A percentile compares a stretch with the other conserved stretches of the same genome.
phyloP scores from a whole-genome alignment of 2,329 filamentous ascomycete species.

The Trichoderma koningiopsis region DNA sequence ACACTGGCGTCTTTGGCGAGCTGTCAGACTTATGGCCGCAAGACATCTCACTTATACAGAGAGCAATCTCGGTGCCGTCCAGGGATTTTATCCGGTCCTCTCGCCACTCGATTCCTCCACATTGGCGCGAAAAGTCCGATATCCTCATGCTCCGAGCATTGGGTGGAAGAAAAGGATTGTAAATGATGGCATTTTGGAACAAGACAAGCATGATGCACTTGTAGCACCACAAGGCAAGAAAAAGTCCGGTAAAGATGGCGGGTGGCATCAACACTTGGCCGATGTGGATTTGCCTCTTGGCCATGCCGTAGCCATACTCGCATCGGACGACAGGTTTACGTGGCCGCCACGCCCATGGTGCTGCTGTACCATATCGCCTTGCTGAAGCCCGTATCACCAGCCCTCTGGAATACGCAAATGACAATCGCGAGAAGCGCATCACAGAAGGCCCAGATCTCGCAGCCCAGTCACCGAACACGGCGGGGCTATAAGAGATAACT shows the following conservation, averaged over 20 bases:
- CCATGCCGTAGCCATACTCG: background rate
- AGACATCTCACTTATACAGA: constrained; percentile 55
- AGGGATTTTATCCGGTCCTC: constrained; percentile 61
- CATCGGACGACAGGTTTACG: background rate
- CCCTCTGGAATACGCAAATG: constrained; percentile 1
- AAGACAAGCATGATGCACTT: constrained; percentile 74
- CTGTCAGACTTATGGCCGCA: constrained; percentile 10
- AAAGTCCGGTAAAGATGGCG: constrained; percentile 64
- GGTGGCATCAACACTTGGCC: constrained; percentile 62
- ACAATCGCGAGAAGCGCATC: background rate
- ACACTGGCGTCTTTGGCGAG: constrained; percentile 43
- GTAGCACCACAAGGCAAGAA: constrained; percentile 65
- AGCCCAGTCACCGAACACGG: background rate
- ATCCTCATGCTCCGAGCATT: constrained; percentile 70
- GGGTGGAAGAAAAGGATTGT: constrained; percentile 75
- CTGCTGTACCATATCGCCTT: constrained; percentile 4
- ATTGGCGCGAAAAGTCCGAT: constrained; percentile 61
- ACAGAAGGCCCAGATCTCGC: constrained; percentile 17
- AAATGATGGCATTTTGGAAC: constrained; percentile 81
- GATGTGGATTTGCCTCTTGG: constrained; percentile 36
- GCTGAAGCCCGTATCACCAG: background rate
- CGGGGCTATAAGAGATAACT: background rate
- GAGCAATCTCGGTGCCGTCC: constrained; percentile 66
- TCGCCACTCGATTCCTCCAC: constrained; percentile 66
- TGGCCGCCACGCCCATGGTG: background rate